Percentiles rank a stretch among this genome's conserved stretches.
Conservation (phyloP, 1,284 basidiomycete genomes). For the Cystobasidiaceae sp. region DNA sequence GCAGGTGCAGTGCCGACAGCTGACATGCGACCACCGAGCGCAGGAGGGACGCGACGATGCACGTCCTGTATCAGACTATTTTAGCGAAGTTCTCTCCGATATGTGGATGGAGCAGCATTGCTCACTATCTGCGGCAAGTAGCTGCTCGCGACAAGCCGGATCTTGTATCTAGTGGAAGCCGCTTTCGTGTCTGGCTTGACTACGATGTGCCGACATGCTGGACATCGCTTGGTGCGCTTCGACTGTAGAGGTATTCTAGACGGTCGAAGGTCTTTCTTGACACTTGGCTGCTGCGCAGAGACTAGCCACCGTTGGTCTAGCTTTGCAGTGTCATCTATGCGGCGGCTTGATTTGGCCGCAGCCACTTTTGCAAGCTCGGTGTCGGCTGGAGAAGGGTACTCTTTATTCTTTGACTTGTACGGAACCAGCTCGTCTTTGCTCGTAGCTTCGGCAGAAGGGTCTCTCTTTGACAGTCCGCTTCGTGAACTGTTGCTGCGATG, state of each 20-base stretch:
- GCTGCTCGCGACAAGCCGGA: constrained; percentile 89
- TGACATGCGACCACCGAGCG: constrained; percentile 6
- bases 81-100: constrained; percentile 44
- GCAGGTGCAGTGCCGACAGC: background rate
- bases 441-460: background rate
- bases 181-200: constrained; percentile 81
- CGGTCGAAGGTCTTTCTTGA: constrained; percentile 56
- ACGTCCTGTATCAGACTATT: constrained; percentile 44
- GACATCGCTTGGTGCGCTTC: constrained; percentile 91
- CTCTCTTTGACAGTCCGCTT: background rate
- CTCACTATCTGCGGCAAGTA: constrained; percentile 80
- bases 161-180: constrained; percentile 87
- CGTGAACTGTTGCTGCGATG: background rate
- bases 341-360: background rate
- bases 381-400: background rate
- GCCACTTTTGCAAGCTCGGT: background rate
- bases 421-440: background rate
- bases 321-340: background rate
- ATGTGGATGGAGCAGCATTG: constrained; percentile 4
- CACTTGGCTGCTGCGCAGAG: background rate
- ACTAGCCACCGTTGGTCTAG: background rate
- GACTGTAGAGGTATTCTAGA: constrained; percentile 83
- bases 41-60: constrained; percentile 9
- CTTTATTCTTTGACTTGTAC: background rate
- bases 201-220: constrained; percentile 86